phyloP scores from a whole-genome alignment of 2,329 filamentous ascomycete species.

The Bimuria novae-zelandiae region DNA sequence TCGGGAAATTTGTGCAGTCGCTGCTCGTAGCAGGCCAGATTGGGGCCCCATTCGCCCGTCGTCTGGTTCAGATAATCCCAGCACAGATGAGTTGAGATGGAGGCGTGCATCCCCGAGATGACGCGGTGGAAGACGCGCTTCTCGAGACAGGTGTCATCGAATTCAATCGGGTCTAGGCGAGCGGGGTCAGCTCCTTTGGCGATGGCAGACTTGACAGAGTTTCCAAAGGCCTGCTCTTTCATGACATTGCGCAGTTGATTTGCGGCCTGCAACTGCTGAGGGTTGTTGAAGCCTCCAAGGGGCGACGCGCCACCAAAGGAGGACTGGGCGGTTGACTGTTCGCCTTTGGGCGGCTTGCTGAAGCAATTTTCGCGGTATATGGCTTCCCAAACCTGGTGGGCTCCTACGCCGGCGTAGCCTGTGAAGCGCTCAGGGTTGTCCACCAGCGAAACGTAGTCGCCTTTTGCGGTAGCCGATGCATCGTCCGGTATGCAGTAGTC shows the following conservation, averaged over 20 bases:
- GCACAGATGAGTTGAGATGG: conserved; percentile 94
- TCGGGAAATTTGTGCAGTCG: conserved; percentile 86
- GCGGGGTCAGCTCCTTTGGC: conserved; percentile 58
- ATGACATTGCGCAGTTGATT: conserved; percentile 66
- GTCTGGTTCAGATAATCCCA: conserved; percentile 96
- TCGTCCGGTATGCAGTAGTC: conserved; percentile 98
- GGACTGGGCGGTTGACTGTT: conserved; percentile 40
- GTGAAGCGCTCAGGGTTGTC: conserved; percentile 96
- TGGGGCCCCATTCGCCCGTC: conserved; percentile 90
- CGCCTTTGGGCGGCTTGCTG: conserved; percentile 52
- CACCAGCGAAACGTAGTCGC: conserved; percentile 93
- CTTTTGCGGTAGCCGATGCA: conserved; percentile 81
- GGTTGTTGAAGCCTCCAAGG: conserved; percentile 49
- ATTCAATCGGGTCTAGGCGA: conserved; percentile 69
- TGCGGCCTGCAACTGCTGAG: conserved; percentile 58
- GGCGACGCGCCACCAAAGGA: conserved; percentile 45
- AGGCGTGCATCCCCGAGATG: conserved; percentile 96
- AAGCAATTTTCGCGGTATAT: conserved; percentile 99
- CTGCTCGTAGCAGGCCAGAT: conserved; percentile 83
- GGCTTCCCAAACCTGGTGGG: conserved; percentile 92
- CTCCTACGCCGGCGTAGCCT: conserved; percentile 83
- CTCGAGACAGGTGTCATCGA: conserved; percentile 91
- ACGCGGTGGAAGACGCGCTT: conserved; percentile 98
- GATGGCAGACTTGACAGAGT: conserved; percentile 63
- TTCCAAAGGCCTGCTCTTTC: conserved; percentile 62